Evolutionary conservation across 2,329 filamentous ascomycete genomes (phyloP).

Genomic region (Cercospora zeae-maydis): DNA sequence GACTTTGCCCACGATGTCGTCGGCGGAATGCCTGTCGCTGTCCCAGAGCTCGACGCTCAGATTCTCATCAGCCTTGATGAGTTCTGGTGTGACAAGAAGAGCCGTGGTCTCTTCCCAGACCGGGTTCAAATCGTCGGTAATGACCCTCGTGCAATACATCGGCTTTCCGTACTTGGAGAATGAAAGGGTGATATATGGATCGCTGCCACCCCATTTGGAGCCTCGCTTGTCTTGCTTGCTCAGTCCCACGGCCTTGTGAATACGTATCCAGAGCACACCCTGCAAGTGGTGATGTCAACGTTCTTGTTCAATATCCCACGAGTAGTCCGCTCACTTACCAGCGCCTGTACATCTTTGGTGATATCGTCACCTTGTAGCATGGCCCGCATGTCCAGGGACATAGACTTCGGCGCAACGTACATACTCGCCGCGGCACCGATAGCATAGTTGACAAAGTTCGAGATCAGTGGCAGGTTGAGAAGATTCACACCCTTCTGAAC

Average conservation of each 20-base stretch:
- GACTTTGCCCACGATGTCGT: slow-evolving; percentile 92
- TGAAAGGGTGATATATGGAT: slow-evolving; percentile 90
- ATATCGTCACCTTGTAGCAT: slow-evolving; percentile 89
- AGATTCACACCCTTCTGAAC: slow-evolving; percentile 87
- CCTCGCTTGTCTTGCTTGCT: slow-evolving; percentile 88
- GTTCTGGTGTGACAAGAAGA: slow-evolving; percentile 78
- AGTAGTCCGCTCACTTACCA: slow-evolving; percentile 38
- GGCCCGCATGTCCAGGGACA: slow-evolving; percentile 86
- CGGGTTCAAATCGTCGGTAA: slow-evolving; percentile 89
- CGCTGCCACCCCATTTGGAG: slow-evolving; percentile 79
- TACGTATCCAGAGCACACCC: slow-evolving; percentile 87
- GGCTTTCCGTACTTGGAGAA: slow-evolving; percentile 98
- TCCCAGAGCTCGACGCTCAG: slow-evolving; percentile 95
- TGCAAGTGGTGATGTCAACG: not conserved
- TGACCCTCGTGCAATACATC: slow-evolving; percentile 95
- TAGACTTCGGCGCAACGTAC: slow-evolving; percentile 85
- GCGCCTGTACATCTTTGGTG: slow-evolving; percentile 78
- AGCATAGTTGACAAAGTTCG: slow-evolving; percentile 94
- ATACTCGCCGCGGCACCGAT: slow-evolving; percentile 82
- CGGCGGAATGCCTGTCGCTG: slow-evolving; percentile 84
- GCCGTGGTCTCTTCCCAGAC: slow-evolving; percentile 87
- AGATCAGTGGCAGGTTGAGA: slow-evolving; percentile 85
- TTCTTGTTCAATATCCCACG: not conserved
- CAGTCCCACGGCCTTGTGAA: slow-evolving; percentile 79
- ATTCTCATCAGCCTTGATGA: slow-evolving; percentile 91